Conservation (phyloP, 2,329 filamentous ascomycete genomes). For the Cryphonectria nitschkei region DNA sequence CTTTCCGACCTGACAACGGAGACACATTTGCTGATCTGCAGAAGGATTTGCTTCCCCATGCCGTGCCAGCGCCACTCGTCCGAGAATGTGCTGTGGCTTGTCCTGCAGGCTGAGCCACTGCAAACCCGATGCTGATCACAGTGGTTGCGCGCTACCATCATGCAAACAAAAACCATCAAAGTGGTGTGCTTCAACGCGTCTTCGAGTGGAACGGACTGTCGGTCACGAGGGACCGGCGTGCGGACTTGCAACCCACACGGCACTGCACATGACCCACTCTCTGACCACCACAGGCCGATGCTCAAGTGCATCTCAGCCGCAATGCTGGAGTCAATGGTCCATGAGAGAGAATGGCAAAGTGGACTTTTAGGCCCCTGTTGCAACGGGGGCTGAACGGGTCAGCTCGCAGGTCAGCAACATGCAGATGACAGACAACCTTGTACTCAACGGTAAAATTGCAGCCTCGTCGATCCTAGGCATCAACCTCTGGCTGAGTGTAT, state of each 20-base stretch:
- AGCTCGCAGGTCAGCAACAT: neutral
- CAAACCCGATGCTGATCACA: neutral
- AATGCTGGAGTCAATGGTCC: neutral
- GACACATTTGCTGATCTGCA: neutral
- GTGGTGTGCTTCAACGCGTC: neutral
- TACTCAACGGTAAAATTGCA: neutral
- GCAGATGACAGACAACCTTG: neutral
- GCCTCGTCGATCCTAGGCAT: conserved; percentile 7
- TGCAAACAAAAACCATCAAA: neutral
- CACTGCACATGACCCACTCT: conserved; percentile 6
- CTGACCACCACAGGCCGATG: conserved; percentile 8
- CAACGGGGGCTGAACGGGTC: neutral
- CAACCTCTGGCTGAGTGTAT: neutral
- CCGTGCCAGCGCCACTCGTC: neutral
- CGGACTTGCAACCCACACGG: neutral
- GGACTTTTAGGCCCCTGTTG: conserved; percentile 14
- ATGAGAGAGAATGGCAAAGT: neutral
- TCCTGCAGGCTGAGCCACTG: neutral
- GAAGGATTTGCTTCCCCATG: neutral
- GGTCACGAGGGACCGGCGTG: neutral
- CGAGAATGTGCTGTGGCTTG: neutral
- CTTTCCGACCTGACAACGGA: neutral
- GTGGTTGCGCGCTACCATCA: neutral
- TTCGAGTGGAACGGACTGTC: neutral
- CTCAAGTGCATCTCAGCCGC: neutral